Evolutionary conservation across 2,329 filamentous ascomycete species (phyloP).

Genomic region (Nigrospora osmanthi): DNA sequence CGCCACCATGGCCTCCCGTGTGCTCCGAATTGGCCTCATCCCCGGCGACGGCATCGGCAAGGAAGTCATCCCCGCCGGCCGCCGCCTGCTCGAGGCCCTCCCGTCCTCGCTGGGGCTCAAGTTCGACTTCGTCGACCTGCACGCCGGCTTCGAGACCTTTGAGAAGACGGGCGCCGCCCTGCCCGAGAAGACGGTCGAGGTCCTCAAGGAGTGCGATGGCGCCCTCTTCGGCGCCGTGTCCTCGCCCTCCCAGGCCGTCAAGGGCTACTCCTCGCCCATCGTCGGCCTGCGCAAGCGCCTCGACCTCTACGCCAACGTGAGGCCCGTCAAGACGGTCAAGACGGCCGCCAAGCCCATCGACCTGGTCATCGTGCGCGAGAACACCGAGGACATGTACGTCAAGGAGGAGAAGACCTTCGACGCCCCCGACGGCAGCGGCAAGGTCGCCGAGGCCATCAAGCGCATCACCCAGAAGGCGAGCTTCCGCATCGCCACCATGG

Average conservation of each 20-base stretch:
- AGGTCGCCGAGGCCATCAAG: slow-evolving; percentile 96
- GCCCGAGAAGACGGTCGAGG: slow-evolving; percentile 82
- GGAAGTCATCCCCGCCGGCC: slow-evolving; percentile 94
- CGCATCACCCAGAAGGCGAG: slow-evolving; percentile 84
- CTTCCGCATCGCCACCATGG: slow-evolving; percentile 82
- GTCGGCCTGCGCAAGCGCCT: slow-evolving; percentile 94
- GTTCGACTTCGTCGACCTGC: slow-evolving; percentile 89
- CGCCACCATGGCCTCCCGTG: too few relatives aligned
- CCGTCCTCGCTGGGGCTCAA: slow-evolving; percentile 84
- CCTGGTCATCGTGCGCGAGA: slow-evolving; percentile 96
- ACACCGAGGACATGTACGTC: slow-evolving; percentile 97
- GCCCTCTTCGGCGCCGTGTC: slow-evolving; percentile 94
- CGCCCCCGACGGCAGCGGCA: slow-evolving; percentile 58
- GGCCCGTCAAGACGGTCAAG: slow-evolving; percentile 79
- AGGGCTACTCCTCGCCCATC: slow-evolving; percentile 94
- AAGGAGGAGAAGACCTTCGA: slow-evolving; percentile 89
- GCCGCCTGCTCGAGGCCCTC: slow-evolving; percentile 85
- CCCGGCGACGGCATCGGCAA: slow-evolving; percentile 97
- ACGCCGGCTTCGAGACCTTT: slow-evolving; percentile 91
- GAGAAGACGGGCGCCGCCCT: slow-evolving; percentile 81
- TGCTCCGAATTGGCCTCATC: slow-evolving; percentile 59
- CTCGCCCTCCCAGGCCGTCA: slow-evolving; percentile 82
- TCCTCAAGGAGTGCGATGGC: slow-evolving; percentile 90
- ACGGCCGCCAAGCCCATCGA: slow-evolving; percentile 68
- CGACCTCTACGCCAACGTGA: slow-evolving; percentile 93